These are phyloP conservation scores for Hansenula sp. DNA, from an alignment of 1,139 yeast genomes.

Conservation along the genomic window DNA sequence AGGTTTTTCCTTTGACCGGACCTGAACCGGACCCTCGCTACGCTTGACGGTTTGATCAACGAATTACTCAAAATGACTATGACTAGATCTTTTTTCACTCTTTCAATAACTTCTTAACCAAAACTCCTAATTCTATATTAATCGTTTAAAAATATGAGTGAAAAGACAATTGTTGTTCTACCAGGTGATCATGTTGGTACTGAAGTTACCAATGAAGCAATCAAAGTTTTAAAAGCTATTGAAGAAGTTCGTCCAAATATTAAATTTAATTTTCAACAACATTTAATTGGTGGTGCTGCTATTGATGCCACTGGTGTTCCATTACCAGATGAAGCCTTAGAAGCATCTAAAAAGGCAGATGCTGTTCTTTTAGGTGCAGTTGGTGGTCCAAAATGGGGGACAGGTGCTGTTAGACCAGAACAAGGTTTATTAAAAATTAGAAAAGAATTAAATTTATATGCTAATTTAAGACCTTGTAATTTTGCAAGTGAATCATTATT, in stretches of 20 bases:
- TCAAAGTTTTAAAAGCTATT: constrained; percentile 82
- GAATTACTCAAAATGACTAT: too few species aligned
- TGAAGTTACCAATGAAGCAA: constrained; percentile 85
- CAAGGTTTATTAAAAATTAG: constrained; percentile 92
- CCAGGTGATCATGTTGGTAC: constrained; percentile 98
- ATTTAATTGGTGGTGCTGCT: constrained; percentile 96
- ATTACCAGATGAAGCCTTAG: constrained; percentile 81
- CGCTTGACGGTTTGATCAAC: too few species aligned
- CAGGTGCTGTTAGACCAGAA: constrained; percentile 92
- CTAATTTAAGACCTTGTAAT: constrained; percentile 94
- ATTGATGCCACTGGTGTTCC: constrained; percentile 96
- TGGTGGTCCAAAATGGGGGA: constrained; percentile 97
- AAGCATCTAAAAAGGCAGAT: constrained; percentile 82
- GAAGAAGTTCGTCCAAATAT: constrained; percentile 57
- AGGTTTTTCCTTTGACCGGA: too few species aligned
- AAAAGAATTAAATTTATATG: constrained; percentile 89
- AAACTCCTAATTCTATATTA: too few species aligned
- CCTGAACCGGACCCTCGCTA: too few species aligned
- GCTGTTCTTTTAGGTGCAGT: constrained; percentile 97
- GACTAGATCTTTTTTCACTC: too few species aligned
- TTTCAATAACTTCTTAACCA: too few species aligned
- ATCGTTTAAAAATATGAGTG: constrained; percentile 19
- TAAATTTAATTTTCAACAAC: constrained; percentile 72
- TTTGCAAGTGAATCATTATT: constrained; percentile 84
- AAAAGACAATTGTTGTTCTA: constrained; percentile 73